These are phyloP conservation scores for Ustilago esculenta DNA, from an alignment of 1,284 basidiomycete species.

Conservation along the genomic window DNA sequence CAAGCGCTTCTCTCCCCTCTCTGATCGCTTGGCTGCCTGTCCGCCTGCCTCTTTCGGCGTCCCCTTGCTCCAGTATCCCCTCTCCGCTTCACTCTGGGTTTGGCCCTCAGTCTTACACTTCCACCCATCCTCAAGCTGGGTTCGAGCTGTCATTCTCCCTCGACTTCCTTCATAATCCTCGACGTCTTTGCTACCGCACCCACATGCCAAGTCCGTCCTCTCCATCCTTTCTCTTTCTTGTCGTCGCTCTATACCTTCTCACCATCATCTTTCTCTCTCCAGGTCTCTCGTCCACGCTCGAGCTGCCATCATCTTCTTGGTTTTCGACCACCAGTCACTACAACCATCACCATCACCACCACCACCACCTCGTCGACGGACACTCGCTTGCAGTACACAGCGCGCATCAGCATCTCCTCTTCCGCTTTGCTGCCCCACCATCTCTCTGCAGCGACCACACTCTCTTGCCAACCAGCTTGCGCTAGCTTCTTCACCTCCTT, in stretches of 20 bases:
- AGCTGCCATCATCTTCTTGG: neutral
- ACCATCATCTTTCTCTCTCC: slow-evolving; percentile 1
- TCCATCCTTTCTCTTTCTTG: slow-evolving; percentile 7
- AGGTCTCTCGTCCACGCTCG: neutral
- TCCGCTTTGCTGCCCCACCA: neutral
- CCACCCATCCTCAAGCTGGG: slow-evolving; percentile 10
- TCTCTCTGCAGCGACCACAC: no score
- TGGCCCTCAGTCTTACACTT: neutral
- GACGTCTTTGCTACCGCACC: slow-evolving; percentile 8
- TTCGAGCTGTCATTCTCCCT: slow-evolving; percentile 1
- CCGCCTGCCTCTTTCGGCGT: slow-evolving; percentile 11
- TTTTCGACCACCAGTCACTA: neutral
- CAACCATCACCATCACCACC: neutral
- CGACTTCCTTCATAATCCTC: slow-evolving; percentile 26
- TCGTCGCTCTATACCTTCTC: slow-evolving; percentile 5
- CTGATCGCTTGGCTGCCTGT: neutral
- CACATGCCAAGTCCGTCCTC: slow-evolving; percentile 3
- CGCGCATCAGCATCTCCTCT: neutral
- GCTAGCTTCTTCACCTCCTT: neutral
- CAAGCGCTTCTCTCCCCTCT: neutral
- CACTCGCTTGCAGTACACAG: neutral
- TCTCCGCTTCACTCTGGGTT: neutral
- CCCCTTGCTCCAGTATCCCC: neutral
- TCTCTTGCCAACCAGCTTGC: neutral
- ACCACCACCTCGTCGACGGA: neutral